Percentiles rank a stretch among this genome's conserved stretches.
Conservation (phyloP, 2,329 filamentous ascomycete species). For the Grosmannia huntii region DNA sequence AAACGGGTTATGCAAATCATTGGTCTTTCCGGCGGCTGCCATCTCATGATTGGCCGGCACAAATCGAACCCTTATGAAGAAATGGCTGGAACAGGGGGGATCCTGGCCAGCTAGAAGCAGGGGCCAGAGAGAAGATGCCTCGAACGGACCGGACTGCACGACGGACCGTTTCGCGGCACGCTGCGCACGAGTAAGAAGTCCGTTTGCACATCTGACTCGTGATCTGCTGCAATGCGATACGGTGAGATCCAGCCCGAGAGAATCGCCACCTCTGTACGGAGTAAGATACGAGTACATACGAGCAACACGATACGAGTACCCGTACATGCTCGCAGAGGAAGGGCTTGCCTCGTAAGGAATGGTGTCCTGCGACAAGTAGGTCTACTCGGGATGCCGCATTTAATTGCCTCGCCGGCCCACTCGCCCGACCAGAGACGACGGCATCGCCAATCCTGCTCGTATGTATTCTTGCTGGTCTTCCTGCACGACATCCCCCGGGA, state of each 20-base stretch:
- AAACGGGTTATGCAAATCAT: conserved; percentile 10
- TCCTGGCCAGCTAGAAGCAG: background rate
- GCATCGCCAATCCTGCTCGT: background rate
- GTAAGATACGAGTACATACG: no score
- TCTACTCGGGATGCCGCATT: background rate
- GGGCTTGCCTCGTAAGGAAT: background rate
- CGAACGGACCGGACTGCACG: conserved; percentile 6
- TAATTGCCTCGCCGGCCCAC: background rate
- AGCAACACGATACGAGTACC: background rate
- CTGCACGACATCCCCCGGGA: conserved; percentile 7
- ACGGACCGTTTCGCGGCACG: conserved; percentile 9
- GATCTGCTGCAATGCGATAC: background rate
- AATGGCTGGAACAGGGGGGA: background rate
- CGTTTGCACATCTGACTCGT: background rate
- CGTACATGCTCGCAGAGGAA: background rate
- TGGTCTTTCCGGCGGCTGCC: conserved; percentile 1
- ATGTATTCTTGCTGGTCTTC: background rate
- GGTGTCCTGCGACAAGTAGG: background rate
- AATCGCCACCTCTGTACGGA: background rate
- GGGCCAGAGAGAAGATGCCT: no score
- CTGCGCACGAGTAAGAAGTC: background rate
- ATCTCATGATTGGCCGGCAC: conserved; percentile 5
- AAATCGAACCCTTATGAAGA: background rate
- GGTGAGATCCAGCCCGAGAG: background rate
- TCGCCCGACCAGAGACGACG: background rate